Percentiles rank a stretch among this genome's conserved stretches.
phyloP scores from a whole-genome alignment of 2,329 filamentous ascomycete genomes.

The Pseudocercospora eumusae region DNA sequence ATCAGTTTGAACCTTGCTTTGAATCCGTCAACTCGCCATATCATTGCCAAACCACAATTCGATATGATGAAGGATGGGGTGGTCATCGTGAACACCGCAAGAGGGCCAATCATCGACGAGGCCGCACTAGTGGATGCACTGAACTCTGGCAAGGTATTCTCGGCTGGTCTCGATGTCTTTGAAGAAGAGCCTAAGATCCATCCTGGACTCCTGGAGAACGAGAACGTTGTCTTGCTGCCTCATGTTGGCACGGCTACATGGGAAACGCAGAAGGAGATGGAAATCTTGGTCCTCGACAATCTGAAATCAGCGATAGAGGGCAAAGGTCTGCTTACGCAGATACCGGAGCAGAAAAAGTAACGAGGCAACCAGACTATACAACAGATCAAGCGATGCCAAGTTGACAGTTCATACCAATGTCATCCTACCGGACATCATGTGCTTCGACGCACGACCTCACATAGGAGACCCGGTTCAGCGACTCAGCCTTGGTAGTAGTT shows the following conservation, averaged over 20 bases:
- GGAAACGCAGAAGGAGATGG: slow-evolving; percentile 64
- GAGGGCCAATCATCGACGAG: slow-evolving; percentile 60
- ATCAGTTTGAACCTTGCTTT: slow-evolving; percentile 58
- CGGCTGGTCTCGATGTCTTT: slow-evolving; percentile 60
- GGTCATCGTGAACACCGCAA: slow-evolving; percentile 60
- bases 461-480: not conserved
- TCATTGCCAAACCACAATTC: slow-evolving; percentile 55
- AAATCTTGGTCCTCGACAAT: slow-evolving; percentile 60
- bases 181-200: slow-evolving; percentile 60
- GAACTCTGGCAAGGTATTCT: slow-evolving; percentile 56
- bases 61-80: slow-evolving; percentile 58
- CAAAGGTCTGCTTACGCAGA: slow-evolving; percentile 60
- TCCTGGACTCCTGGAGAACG: slow-evolving; percentile 51
- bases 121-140: slow-evolving; percentile 56
- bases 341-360: slow-evolving; percentile 55
- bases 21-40: slow-evolving; percentile 53
- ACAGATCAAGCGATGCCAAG: not conserved
- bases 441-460: not conserved
- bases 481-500: not conserved
- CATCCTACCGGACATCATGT: not conserved
- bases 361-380: not conserved
- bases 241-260: slow-evolving; percentile 62
- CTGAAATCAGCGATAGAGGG: slow-evolving; percentile 58
- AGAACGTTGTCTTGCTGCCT: slow-evolving; percentile 58
- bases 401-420: not conserved